Evolutionary conservation across 2,329 filamentous ascomycete genomes (phyloP).

Genomic region (Sphaceloma murrayae): DNA sequence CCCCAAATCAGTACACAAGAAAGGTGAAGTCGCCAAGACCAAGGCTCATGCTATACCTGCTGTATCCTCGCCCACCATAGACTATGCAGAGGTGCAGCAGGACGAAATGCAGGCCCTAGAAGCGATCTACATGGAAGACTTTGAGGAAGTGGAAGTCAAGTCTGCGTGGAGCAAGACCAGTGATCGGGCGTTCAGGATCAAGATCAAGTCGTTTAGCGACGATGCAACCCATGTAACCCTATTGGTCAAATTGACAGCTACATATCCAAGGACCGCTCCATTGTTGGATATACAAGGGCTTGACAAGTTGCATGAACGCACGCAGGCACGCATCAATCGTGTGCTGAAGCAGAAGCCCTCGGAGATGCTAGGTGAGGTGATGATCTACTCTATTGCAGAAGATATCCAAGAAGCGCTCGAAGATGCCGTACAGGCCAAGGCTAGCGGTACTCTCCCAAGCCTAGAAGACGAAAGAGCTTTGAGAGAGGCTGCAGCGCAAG

Average conservation of each 20-base stretch:
- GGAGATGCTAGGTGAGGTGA: constrained; percentile 50
- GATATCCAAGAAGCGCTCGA: constrained; percentile 64
- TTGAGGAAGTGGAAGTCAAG: constrained; percentile 59
- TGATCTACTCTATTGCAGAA: constrained; percentile 54
- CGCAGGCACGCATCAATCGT: constrained; percentile 59
- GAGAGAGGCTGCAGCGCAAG: constrained; percentile 63
- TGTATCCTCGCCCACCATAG: constrained; percentile 32
- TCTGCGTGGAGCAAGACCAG: constrained; percentile 82
- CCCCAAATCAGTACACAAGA: neutral
- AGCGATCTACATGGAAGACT: constrained; percentile 86
- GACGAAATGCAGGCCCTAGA: constrained; percentile 79
- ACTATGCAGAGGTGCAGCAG: constrained; percentile 77
- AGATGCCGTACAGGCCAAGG: constrained; percentile 70
- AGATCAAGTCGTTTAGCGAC: constrained; percentile 63
- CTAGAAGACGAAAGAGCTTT: constrained; percentile 80
- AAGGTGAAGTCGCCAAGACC: neutral
- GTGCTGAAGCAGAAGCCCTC: constrained; percentile 61
- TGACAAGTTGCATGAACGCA: constrained; percentile 57
- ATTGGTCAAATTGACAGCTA: constrained; percentile 74
- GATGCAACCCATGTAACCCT: constrained; percentile 61
- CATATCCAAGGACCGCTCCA: constrained; percentile 79
- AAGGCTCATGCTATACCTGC: neutral
- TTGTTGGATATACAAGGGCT: constrained; percentile 59
- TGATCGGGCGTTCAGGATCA: constrained; percentile 71
- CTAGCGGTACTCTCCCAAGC: constrained; percentile 66